A percentile compares a stretch with the other conserved stretches of the same genome.
phyloP scores from a whole-genome alignment of 2,329 filamentous ascomycete species.

The Remersonia thermophila region DNA sequence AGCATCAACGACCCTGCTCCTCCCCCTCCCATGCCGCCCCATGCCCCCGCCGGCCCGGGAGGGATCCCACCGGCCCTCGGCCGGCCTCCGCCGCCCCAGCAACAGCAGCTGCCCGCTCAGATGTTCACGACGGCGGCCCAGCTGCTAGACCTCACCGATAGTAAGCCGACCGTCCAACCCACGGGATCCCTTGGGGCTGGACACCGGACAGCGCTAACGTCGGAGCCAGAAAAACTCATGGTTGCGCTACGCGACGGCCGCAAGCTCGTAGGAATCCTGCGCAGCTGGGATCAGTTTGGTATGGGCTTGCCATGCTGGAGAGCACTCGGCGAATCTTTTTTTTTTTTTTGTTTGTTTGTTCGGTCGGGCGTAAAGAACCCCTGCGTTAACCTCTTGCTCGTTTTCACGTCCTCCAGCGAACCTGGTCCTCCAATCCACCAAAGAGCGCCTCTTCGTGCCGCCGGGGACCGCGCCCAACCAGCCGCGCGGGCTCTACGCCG shows the following conservation, averaged over 20 bases:
- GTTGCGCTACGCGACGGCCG: slow-evolving; percentile 83
- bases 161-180: slow-evolving; percentile 41
- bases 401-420: slow-evolving; percentile 52
- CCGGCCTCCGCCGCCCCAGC: slow-evolving; percentile 26
- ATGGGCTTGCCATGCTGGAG: slow-evolving; percentile 22
- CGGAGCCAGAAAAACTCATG: slow-evolving; percentile 73
- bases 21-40: slow-evolving; percentile 8
- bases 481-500: slow-evolving; percentile 56
- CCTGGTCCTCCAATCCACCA: slow-evolving; percentile 82
- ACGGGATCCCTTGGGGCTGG: not conserved
- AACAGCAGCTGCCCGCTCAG: slow-evolving; percentile 67
- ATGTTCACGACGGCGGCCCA: slow-evolving; percentile 98
- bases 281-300: slow-evolving; percentile 99
- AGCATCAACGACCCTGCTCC: slow-evolving; percentile 20
- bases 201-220: slow-evolving; percentile 14
- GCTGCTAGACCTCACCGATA: slow-evolving; percentile 90
- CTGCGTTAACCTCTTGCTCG: slow-evolving; percentile 15
- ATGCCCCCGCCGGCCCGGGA: slow-evolving; percentile 10
- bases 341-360: too few species aligned
- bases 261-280: slow-evolving; percentile 82
- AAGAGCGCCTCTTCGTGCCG: slow-evolving; percentile 70
- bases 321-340: too few species aligned
- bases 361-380: not conserved
- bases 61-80: slow-evolving; percentile 15
- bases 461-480: slow-evolving; percentile 30